Evolutionary conservation across 2,329 filamentous ascomycete genomes (phyloP), one percentile per base, ranked within the genome.

Genomic region (Colletotrichum orchidophilum): DNA sequence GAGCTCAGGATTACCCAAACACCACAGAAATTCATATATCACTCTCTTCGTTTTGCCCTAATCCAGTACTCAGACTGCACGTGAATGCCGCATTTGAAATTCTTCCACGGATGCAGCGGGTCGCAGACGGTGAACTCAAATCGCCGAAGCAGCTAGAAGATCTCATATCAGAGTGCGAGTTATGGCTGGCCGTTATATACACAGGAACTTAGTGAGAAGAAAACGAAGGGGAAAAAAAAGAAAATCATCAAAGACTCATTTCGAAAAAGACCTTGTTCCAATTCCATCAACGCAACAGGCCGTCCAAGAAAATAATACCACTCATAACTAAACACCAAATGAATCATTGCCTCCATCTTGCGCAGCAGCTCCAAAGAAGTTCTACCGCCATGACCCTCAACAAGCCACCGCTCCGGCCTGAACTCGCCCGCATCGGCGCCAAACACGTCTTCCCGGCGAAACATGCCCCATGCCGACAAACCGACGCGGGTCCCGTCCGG

Each of bases 201-300:
- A n/a, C n/a, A n/a, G n/a, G n/a, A n/a, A n/a, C n/a, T n/a, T n/a
- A n/a, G n/a, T n/a, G n/a, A n/a, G n/a, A 21, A 27, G 13, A 31
- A 35, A 39, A 26, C 4, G 27, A 13, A n/a, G 18, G 61, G n/a
- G 11, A 26, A 3, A 24, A 13, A 42, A 4, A 26, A 18, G 31
- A 9, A 31, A 21, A 15, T 7, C n/a, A 9, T 11, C 24, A 3
- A 42, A 21, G 5, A 8, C 57, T 64, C 57, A 83, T 82, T 79
- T 87, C 84, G 24, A 84, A 81, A 35, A 85, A 76, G 0, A 81
- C 46, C 74, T 78, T 84, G 11, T 83, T 81, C 58, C 58, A 83
- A 27, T 73, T 84, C 81, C 71, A 84, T 79, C 12, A 79, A 59
- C 2, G 82, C 81, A 18, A 83, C 75, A 0, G 77, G 78, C 11